A percentile compares a stretch with the other conserved stretches of the same genome.
These are phyloP conservation scores for Rhynchosporium agropyri DNA, from an alignment of 2,329 filamentous ascomycete species.

Conservation along the genomic window DNA sequence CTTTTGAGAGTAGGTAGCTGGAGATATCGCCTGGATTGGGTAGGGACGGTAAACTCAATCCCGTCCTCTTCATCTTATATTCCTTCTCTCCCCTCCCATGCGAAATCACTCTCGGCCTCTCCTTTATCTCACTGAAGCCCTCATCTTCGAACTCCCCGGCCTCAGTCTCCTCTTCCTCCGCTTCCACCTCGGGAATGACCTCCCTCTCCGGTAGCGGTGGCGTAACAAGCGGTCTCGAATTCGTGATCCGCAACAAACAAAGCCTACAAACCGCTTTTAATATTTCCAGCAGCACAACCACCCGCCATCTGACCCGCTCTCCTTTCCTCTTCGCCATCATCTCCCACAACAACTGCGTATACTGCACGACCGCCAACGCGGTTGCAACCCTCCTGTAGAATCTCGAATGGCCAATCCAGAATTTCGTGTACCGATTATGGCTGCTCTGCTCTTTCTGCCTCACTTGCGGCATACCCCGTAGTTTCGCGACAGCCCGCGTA, in stretches of 20 bases:
- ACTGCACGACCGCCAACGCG: constrained; percentile 85
- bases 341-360: constrained; percentile 95
- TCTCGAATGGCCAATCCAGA: constrained; percentile 64
- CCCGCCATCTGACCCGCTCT: constrained; percentile 82
- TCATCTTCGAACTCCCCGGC: constrained; percentile 44
- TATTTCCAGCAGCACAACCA: constrained; percentile 81
- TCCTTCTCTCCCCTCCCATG: constrained; percentile 48
- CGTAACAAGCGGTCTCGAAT: constrained; percentile 78
- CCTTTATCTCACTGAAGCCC: constrained; percentile 44
- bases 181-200: constrained; percentile 62
- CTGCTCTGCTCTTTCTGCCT: constrained; percentile 48
- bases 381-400: constrained; percentile 82
- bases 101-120: constrained; percentile 20
- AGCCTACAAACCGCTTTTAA: constrained; percentile 85
- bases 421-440: constrained; percentile 67
- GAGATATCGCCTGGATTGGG: constrained; percentile 83
- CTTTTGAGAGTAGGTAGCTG: constrained; percentile 83
- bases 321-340: constrained; percentile 90
- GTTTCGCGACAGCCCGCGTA: constrained; percentile 61
- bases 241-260: constrained; percentile 78
- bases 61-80: constrained; percentile 95
- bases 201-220: constrained; percentile 87
- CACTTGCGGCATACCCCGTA: constrained; percentile 52
- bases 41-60: constrained; percentile 79
- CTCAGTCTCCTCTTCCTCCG: constrained; percentile 48